phyloP scores from a whole-genome alignment of 2,329 filamentous ascomycete genomes.

The Polychaeton citri region DNA sequence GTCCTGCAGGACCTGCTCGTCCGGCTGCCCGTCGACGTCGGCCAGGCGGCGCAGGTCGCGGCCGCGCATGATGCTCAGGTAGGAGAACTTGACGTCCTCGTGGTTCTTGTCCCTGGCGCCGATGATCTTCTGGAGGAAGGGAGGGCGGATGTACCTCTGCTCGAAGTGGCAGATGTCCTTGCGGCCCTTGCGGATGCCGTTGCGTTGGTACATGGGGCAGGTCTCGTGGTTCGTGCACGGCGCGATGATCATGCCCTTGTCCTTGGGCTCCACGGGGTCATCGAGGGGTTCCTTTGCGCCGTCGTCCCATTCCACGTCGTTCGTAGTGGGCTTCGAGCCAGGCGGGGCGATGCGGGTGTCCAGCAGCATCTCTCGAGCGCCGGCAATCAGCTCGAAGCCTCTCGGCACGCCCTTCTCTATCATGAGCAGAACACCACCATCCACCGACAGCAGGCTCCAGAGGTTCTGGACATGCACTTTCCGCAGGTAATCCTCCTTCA shows the following conservation, averaged over 20 bases:
- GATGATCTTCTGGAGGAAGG: slow-evolving; percentile 66
- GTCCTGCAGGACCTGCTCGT: slow-evolving; percentile 32
- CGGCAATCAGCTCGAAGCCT: slow-evolving; percentile 84
- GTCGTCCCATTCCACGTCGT: slow-evolving; percentile 10
- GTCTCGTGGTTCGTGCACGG: slow-evolving; percentile 74
- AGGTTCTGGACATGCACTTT: slow-evolving; percentile 74
- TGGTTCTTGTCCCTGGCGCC: slow-evolving; percentile 60
- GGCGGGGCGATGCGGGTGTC: slow-evolving; percentile 60
- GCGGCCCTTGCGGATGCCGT: slow-evolving; percentile 57
- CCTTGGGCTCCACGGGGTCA: slow-evolving; percentile 25
- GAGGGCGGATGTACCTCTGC: slow-evolving; percentile 76
- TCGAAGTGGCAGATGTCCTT: slow-evolving; percentile 86
- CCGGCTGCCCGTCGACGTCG: slow-evolving; percentile 17
- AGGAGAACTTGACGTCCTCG: slow-evolving; percentile 85
- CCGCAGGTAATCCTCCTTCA: slow-evolving; percentile 63
- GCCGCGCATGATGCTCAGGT: slow-evolving; percentile 73
- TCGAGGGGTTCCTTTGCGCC: not conserved
- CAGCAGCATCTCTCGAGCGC: slow-evolving; percentile 66
- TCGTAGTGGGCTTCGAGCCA: slow-evolving; percentile 28
- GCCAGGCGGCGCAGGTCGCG: slow-evolving; percentile 38
- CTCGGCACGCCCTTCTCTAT: slow-evolving; percentile 84
- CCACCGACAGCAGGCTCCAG: slow-evolving; percentile 71
- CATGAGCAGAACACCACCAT: slow-evolving; percentile 75
- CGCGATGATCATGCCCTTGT: slow-evolving; percentile 48
- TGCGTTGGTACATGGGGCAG: slow-evolving; percentile 76